Conservation (phyloP, 495 filamentous ascomycete genomes). For the Chaetomidium leptoderma region DNA sequence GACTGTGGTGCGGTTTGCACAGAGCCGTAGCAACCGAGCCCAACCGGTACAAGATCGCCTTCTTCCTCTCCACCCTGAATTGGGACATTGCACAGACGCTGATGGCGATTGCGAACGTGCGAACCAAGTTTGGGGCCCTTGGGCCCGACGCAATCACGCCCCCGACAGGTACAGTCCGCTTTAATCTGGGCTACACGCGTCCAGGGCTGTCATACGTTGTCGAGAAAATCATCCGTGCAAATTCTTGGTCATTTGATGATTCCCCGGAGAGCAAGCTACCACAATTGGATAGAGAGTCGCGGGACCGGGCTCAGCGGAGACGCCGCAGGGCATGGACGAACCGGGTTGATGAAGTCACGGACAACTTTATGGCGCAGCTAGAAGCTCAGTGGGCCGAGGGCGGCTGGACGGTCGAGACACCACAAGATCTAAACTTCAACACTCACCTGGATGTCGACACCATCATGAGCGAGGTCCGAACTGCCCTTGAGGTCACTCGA, state of each 20-base stretch:
- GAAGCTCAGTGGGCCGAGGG: constrained; percentile 4
- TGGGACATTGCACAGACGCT: constrained; percentile 17
- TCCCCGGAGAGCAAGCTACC: neutral
- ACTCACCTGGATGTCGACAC: neutral
- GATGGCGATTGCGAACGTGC: constrained; percentile 16
- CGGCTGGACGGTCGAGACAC: neutral
- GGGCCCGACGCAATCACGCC: no score
- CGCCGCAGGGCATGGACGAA: neutral
- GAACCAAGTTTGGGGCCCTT: neutral
- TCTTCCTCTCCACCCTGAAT: constrained; percentile 19
- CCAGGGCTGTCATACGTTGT: no score
- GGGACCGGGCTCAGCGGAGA: neutral
- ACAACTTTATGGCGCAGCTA: neutral
- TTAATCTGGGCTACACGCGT: constrained; percentile 12
- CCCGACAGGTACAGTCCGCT: neutral
- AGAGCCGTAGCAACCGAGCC: neutral
- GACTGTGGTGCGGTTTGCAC: constrained; percentile 22
- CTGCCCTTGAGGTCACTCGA: neutral
- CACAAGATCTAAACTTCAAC: no score
- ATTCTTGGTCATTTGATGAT: neutral
- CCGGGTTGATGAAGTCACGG: neutral
- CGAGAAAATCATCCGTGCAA: neutral
- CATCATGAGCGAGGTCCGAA: neutral
- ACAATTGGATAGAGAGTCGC: neutral
- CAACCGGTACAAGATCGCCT: constrained; percentile 17